A percentile compares a stretch with the other conserved stretches of the same genome.
These are phyloP conservation scores for Tuber borchii DNA, from an alignment of 495 filamentous ascomycete genomes.

Conservation along the genomic window DNA sequence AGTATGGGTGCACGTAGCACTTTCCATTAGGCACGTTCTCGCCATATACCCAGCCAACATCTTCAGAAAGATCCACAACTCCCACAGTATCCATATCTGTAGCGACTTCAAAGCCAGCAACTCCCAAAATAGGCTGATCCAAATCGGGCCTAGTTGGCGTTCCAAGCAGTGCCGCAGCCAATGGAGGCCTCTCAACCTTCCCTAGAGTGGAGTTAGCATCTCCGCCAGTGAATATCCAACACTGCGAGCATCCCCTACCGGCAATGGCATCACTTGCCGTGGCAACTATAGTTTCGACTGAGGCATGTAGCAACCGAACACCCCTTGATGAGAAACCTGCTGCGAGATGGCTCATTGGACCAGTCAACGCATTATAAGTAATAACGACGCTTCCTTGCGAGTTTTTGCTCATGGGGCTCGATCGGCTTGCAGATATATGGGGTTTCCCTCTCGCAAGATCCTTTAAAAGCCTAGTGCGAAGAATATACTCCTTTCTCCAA, in stretches of 20 bases:
- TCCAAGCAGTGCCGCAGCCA: slow-evolving; percentile 13
- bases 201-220: slow-evolving; percentile 21
- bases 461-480: slow-evolving; percentile 38
- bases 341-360: slow-evolving; percentile 33
- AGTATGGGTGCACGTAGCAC: slow-evolving; percentile 33
- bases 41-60: slow-evolving; percentile 41
- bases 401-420: slow-evolving; percentile 8
- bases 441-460: slow-evolving; percentile 31
- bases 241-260: slow-evolving; percentile 19
- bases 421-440: slow-evolving; percentile 12
- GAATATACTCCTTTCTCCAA: slow-evolving; percentile 42
- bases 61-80: slow-evolving; percentile 41
- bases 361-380: slow-evolving; percentile 30
- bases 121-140: slow-evolving; percentile 31
- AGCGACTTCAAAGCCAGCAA: slow-evolving; percentile 32
- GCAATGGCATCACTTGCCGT: slow-evolving; percentile 37
- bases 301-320: slow-evolving; percentile 36
- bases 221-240: not conserved
- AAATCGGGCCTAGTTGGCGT: slow-evolving; percentile 21
- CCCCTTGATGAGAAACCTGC: slow-evolving; percentile 33
- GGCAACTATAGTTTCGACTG: slow-evolving; percentile 23
- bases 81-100: slow-evolving; percentile 35
- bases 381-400: slow-evolving; percentile 32
- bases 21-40: slow-evolving; percentile 39
- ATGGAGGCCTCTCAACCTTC: slow-evolving; percentile 30